Base-by-base conservation (phyloP, 257 asterid species). In the Echites panduratus region DNA sequence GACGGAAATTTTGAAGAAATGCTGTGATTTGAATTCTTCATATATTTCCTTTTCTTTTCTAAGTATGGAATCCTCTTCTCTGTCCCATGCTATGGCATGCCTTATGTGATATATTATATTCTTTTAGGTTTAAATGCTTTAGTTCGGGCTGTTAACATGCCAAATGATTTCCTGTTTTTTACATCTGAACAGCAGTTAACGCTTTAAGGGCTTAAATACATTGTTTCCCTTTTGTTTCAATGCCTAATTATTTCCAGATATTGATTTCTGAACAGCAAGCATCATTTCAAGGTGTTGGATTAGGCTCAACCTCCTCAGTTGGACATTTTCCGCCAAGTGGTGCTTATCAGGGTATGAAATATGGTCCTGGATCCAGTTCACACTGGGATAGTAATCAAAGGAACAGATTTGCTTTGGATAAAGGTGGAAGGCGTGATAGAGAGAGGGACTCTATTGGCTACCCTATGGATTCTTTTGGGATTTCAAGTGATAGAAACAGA, bases 381-480 rank as follows among this genome's bases (percentile, higher is more conserved):
- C 86, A 74, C 74, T 81, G 88, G 88, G 85, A 81, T 71, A 62
- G 75, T 70, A 74, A 58, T 52, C 84, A 73, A 75, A 83, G 88
- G 78, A 79, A 76, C 79, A 89, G 87, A 73, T 80, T 80, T 70
- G 71, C 83, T 69, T 70, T 75, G 35, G 97, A 86, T 71, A 95
- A 79, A 84, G 85, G 85, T 71, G 97, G 88, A 81, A 85, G 97
- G 73, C 98, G 92, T 64, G 98, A 90, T 57, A 86, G 92, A 85
- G 96, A 89, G 54, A 86, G 88, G 61, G 93, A 86, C 70, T 70
- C 84, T 52, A 73, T 80, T 70, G 80, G 67, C 81, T 77, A 82
- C 70, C 77, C 96, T 57, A 63, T 81, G 24, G 97, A 92, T 77
- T 78, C 88, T 66, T 80, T 85, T 70, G 95, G 92, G 76, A 68